Evolutionary conservation across 2,329 filamentous ascomycete genomes (phyloP).

Genomic region (Talaromyces sp.): DNA sequence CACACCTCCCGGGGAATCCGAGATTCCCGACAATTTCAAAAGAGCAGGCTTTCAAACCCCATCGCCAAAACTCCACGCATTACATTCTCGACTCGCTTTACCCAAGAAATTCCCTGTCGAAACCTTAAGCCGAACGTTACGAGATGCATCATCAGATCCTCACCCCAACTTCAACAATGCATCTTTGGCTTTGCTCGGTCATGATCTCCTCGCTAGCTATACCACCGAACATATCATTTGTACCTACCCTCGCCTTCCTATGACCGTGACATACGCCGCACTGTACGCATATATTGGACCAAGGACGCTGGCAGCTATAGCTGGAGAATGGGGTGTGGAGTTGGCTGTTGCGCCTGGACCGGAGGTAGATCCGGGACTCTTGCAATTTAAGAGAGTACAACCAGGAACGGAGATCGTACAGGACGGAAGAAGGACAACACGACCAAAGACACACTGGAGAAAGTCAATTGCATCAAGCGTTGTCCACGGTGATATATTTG

Average conservation of each 20-base stretch:
- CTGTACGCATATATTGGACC: slow-evolving; percentile 80
- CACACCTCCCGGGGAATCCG: slow-evolving; percentile 29
- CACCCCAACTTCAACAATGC: slow-evolving; percentile 83
- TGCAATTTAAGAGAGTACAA: slow-evolving; percentile 66
- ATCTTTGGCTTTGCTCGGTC: slow-evolving; percentile 74
- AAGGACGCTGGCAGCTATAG: slow-evolving; percentile 67
- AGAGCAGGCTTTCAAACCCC: slow-evolving; percentile 60
- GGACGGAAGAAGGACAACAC: slow-evolving; percentile 38
- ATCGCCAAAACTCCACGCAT: slow-evolving; percentile 86
- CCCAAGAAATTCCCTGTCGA: slow-evolving; percentile 77
- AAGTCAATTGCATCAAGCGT: slow-evolving; percentile 72
- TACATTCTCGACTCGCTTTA: slow-evolving; percentile 83
- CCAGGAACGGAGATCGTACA: slow-evolving; percentile 43
- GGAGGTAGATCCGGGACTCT: slow-evolving; percentile 85
- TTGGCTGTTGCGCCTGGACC: slow-evolving; percentile 77
- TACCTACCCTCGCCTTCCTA: slow-evolving; percentile 85
- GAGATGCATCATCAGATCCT: slow-evolving; percentile 79
- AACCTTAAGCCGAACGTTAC: slow-evolving; percentile 78
- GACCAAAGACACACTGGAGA: slow-evolving; percentile 56
- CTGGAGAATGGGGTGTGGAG: slow-evolving; percentile 88
- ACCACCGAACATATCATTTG: slow-evolving; percentile 82
- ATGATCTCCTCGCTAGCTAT: slow-evolving; percentile 82
- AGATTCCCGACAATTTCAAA: slow-evolving; percentile 64
- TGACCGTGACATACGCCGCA: slow-evolving; percentile 79
- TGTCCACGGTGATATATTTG: slow-evolving; percentile 80